Percentiles rank a stretch among this genome's conserved stretches.
Conservation (phyloP, 345 rosid species). For the Hevea brasiliensis region DNA sequence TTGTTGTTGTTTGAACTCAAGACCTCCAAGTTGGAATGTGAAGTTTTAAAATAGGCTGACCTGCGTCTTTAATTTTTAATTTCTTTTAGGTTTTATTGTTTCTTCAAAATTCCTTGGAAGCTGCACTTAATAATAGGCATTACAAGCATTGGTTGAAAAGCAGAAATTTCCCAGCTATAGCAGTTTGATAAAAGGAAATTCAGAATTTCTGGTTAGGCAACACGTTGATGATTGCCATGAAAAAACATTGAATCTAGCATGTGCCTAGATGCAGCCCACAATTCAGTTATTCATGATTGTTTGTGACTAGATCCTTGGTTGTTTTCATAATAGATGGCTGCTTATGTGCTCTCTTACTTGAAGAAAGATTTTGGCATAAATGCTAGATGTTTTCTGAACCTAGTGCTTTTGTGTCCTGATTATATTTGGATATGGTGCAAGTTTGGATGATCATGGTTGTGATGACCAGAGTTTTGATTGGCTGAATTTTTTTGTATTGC, state of each 20-base stretch:
- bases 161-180: background rate
- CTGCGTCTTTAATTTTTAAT: background rate
- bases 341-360: too few relatives aligned
- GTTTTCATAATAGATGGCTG: slow-evolving; percentile 1
- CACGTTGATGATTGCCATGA: background rate
- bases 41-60: background rate
- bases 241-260: background rate
- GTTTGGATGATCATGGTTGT: background rate
- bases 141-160: background rate
- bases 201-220: background rate
- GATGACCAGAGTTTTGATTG: background rate
- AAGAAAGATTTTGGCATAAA: background rate
- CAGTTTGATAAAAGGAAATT: background rate
- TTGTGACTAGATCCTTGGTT: background rate
- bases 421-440: background rate
- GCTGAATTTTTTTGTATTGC: slow-evolving; percentile 17
- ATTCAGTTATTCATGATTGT: background rate
- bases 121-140: background rate
- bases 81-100: background rate
- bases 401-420: background rate
- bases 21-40: background rate
- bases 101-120: background rate
- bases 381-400: background rate
- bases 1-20: too few relatives aligned
- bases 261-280: background rate